Evolutionary conservation across 805 yeast genomes (phyloP).

Genomic region (Metschnikowia cubensis): DNA sequence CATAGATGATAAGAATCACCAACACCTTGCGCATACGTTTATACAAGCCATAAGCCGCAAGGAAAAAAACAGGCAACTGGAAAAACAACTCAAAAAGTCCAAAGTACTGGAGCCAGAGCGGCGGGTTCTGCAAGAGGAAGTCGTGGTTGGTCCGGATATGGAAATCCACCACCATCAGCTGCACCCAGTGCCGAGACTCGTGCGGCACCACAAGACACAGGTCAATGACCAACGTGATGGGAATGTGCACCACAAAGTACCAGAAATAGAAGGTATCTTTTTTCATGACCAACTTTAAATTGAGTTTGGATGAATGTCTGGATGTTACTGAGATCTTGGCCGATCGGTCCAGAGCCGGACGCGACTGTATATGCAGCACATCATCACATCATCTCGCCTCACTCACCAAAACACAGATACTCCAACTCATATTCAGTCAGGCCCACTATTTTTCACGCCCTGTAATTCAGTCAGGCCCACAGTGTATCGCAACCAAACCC

Average conservation of each 20-base stretch:
- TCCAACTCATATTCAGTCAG: no score
- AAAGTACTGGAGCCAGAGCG: constrained; percentile 70
- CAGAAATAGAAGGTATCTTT: constrained; percentile 45
- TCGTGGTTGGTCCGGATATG: constrained; percentile 70
- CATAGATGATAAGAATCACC: constrained; percentile 56
- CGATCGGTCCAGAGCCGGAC: no score
- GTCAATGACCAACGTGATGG: constrained; percentile 74
- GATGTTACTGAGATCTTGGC: no score
- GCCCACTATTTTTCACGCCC: no score
- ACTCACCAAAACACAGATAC: no score
- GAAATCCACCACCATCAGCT: constrained; percentile 47
- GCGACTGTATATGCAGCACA: no score
- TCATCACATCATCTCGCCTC: no score
- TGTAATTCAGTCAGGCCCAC: not conserved
- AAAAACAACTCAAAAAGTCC: constrained; percentile 68
- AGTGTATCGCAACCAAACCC: not conserved
- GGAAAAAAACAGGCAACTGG: constrained; percentile 76
- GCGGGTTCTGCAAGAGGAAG: constrained; percentile 54
- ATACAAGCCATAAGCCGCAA: constrained; percentile 31
- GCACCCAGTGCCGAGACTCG: constrained; percentile 43
- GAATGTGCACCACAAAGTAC: constrained; percentile 63
- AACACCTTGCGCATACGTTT: constrained; percentile 16
- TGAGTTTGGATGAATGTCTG: no score
- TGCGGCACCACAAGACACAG: constrained; percentile 65
- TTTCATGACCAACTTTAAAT: constrained; percentile 6